Conservation (phyloP, 2,329 filamentous ascomycete species). For the Dothistroma septosporum region DNA sequence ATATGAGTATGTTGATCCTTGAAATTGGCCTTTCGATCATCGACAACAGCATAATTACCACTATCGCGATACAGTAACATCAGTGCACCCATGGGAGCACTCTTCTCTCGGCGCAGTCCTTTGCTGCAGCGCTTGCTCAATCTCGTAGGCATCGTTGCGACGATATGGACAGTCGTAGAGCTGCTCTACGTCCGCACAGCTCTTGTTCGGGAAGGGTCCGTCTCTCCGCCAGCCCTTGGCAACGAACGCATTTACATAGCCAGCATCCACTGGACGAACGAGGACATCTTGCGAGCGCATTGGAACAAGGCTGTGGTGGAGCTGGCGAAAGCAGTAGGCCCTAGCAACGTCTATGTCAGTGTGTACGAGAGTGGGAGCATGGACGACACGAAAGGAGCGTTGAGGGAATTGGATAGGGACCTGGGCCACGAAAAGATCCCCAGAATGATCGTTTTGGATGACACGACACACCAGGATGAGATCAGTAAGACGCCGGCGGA, state of each 20-base stretch:
- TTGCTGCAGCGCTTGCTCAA: neutral
- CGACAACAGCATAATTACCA: neutral
- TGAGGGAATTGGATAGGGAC: slow-evolving; percentile 54
- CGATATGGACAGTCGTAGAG: slow-evolving; percentile 24
- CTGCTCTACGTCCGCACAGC: slow-evolving; percentile 19
- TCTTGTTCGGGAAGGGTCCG: slow-evolving; percentile 14
- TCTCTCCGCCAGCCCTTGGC: slow-evolving; percentile 16
- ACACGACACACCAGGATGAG: slow-evolving; percentile 56
- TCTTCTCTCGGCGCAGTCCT: neutral
- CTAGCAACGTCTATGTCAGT: slow-evolving; percentile 63
- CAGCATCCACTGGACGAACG: slow-evolving; percentile 66
- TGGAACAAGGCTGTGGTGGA: slow-evolving; percentile 61
- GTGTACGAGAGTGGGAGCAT: slow-evolving; percentile 66
- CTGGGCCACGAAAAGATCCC: slow-evolving; percentile 52
- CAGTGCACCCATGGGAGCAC: neutral
- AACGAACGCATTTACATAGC: slow-evolving; percentile 58
- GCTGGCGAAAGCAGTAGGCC: slow-evolving; percentile 55
- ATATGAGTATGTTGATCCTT: neutral
- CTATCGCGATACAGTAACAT: neutral
- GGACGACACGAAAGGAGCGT: slow-evolving; percentile 62
- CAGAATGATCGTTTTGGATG: slow-evolving; percentile 55
- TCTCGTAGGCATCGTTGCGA: neutral
- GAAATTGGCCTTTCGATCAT: neutral
- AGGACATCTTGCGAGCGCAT: slow-evolving; percentile 54
- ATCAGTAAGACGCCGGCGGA: slow-evolving; percentile 46